Evolutionary conservation across 805 yeast species (phyloP), one percentile per base, ranked within the genome.

Genomic region (Monosporozyma servazzii): DNA sequence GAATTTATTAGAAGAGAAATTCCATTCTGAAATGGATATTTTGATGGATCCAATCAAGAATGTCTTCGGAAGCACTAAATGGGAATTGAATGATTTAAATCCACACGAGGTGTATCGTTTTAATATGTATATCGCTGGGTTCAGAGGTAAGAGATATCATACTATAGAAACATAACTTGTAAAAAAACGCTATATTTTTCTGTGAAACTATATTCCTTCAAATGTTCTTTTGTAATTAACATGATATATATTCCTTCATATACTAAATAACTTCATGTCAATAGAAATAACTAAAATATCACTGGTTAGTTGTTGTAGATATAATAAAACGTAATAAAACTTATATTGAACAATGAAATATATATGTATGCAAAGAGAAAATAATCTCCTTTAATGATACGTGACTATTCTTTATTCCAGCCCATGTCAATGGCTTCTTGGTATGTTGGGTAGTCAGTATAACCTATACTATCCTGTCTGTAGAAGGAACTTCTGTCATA

Each of bases 81-180:
- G 96, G 86, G 98, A 93, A 67, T 77, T 93, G 62, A 93, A 90
- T 61, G 98, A 91, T 66, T 71, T 81, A 55, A 81, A 88, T 66
- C 98, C 98, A 21, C 91, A 90, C 31, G 97, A 91, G 66, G 87
- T 88, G 15, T 91, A 85, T 75, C 96, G 87, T 72, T 86, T 87
- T 65, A 93, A 93, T 73, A 89, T 87, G 75, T 81, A 82, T 64
- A 71, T 93, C 51, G 90, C 88, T 69, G 99, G 91, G 10, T 79
- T 90, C 69, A 82, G 99, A 72, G 98, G 99, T 58, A 93, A 91
- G 76, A 80, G 99, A 66, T 93, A 93, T 71, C 97, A 90, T 62
- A 96, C 96, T 42, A 76, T 86, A 67, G 40, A 46, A 20, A 23
- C 31, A 29, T 15, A 36, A 17, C 6, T 18, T 18, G 13, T 18